Conservation (phyloP, 495 filamentous ascomycete species). For the Rostrohypoxylon terebratum region DNA sequence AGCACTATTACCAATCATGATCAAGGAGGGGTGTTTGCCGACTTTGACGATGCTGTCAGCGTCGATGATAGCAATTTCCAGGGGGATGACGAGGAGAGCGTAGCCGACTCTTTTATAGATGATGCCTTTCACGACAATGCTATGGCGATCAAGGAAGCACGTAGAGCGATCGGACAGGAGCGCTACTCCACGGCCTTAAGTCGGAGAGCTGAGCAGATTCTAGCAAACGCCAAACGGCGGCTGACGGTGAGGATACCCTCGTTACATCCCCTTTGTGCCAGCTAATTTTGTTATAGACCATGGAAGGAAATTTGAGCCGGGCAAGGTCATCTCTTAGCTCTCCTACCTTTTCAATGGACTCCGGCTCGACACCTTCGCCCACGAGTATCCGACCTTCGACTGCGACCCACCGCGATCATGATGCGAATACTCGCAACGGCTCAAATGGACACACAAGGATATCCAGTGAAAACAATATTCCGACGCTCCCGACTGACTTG, state of each 20-base stretch:
- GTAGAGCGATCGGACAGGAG: conserved; percentile 30
- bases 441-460: conserved; percentile 54
- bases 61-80: conserved; percentile 69
- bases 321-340: conserved; percentile 78
- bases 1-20: conserved; percentile 65
- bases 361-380: conserved; percentile 60
- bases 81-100: conserved; percentile 69
- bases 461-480: conserved; percentile 60
- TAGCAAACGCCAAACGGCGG: conserved; percentile 89
- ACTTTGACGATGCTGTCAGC: conserved; percentile 68
- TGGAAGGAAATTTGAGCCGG: conserved; percentile 88
- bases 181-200: conserved; percentile 78
- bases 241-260: conserved; percentile 73
- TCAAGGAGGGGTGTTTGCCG: conserved; percentile 59
- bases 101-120: conserved; percentile 63
- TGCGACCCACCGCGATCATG: conserved; percentile 46
- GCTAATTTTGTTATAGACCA: conserved; percentile 68
- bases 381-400: conserved; percentile 53
- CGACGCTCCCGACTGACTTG: conserved; percentile 45
- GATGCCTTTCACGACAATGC: conserved; percentile 46
- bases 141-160: conserved; percentile 23
- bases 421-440: conserved; percentile 32
- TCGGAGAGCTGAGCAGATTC: conserved; percentile 84
- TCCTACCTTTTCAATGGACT: conserved; percentile 68
- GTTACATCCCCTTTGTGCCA: not conserved